phyloP scores from a whole-genome alignment of 1,284 basidiomycete genomes.

The Boletus calvinii region DNA sequence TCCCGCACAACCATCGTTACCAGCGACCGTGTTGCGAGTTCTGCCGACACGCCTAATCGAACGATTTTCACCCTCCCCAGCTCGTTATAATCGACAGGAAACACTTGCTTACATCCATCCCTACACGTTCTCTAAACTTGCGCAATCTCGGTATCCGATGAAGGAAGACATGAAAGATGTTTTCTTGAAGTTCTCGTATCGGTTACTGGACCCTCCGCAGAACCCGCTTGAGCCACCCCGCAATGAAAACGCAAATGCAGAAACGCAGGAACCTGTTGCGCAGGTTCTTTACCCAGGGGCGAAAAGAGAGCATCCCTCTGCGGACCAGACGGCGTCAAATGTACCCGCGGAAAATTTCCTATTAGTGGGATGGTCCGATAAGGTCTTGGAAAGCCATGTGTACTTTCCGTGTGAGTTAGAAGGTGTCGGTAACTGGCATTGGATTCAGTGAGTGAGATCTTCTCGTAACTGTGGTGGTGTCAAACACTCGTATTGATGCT shows the following conservation, averaged over 20 bases:
- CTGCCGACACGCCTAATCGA: constrained; percentile 43
- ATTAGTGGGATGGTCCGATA: constrained; percentile 28
- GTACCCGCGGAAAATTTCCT: constrained; percentile 13
- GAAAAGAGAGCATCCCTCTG: constrained; percentile 3
- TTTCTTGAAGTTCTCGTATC: constrained; percentile 32
- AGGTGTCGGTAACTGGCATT: constrained; percentile 65
- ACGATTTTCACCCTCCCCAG: constrained; percentile 15
- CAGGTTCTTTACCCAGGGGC: constrained; percentile 27
- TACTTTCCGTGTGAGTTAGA: constrained; percentile 49
- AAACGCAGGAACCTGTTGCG: constrained; percentile 15
- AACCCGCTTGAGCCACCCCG: constrained; percentile 23
- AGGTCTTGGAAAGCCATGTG: constrained; percentile 55
- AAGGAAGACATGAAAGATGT: constrained; percentile 37
- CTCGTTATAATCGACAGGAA: constrained; percentile 33
- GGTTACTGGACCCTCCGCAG: constrained; percentile 26
- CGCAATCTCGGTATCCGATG: constrained; percentile 28
- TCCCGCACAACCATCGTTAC: constrained; percentile 14
- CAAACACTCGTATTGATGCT: constrained; percentile 10
- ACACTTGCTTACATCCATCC: constrained; percentile 50
- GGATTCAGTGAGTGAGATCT: constrained; percentile 40
- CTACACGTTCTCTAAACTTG: constrained; percentile 40
- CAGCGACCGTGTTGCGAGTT: constrained; percentile 43
- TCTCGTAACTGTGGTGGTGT: background rate
- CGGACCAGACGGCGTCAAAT: constrained; percentile 11
- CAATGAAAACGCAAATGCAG: constrained; percentile 5